Evolutionary conservation across 495 filamentous ascomycete species (phyloP), one percentile per base, ranked within the genome.

Genomic region (Letharia columbiana): DNA sequence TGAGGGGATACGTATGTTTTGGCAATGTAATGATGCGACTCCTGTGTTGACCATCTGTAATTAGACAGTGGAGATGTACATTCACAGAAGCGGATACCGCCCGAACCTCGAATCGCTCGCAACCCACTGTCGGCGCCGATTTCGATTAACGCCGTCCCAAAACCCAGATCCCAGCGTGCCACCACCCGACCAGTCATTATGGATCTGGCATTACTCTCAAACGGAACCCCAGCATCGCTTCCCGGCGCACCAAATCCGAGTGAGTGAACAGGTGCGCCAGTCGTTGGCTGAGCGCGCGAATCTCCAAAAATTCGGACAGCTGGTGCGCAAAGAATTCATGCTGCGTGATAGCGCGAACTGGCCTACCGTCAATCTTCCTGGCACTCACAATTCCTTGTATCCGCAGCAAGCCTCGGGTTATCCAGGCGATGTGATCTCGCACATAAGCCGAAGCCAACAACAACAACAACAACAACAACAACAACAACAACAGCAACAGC

Each of bases 241-340:
- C 47, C 88, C 89, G 2, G 79, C 81, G 37, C 82, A 81, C 31
- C 78, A 83, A 37, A 84, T 96, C 28, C 87, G 82, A 1, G 70
- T 85, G 17, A 72, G 80, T 31, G 82, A 82, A 9, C 83, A 83
- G 44, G 78, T 85, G 12, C 87, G 90, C 60, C 72, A 73, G 39
- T 81, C 83, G n/a, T 77, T 92, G 70, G 75, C 78, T 20, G 81
- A 87, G 61, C 85, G 92, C 23, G 78, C 78, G 35, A 87, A 86
- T 69, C 79, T 97, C 11, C 87, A 94, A 70, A 80, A 78, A 44
- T 85, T 89, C 68, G 93, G 94, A 37, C 89, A 91, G 71, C 84
- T 97, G 42, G 82, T 86, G 52, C 88, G 89, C 65, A 96, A 96
- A 70, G 92, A 96, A 69, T 98, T 98, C 73, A 92, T 96, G 83